phyloP scores from a whole-genome alignment of 2,329 filamentous ascomycete species.

The Orbilia ellipsospora region DNA sequence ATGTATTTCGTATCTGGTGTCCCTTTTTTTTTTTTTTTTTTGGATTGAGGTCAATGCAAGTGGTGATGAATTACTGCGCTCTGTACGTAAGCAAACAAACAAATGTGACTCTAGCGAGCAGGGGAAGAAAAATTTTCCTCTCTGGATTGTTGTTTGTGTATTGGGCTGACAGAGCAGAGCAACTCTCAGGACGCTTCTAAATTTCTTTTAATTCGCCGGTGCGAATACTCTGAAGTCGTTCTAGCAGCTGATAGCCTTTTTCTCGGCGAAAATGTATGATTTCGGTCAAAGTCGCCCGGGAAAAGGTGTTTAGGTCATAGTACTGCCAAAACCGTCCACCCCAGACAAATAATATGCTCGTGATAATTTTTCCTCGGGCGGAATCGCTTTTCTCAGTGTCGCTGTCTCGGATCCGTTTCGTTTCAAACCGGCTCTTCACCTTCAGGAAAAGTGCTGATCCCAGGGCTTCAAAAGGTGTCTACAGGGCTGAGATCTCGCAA shows the following conservation, averaged over 20 bases:
- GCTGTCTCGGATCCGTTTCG: slow-evolving; percentile 24
- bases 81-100: slow-evolving; percentile 31
- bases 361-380: slow-evolving; percentile 50
- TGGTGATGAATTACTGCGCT: slow-evolving; percentile 14
- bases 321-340: slow-evolving; percentile 23
- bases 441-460: slow-evolving; percentile 1
- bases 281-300: slow-evolving; percentile 23
- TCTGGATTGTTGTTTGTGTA: not conserved
- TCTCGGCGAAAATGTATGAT: slow-evolving; percentile 48
- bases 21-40: slow-evolving; percentile 17
- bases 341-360: slow-evolving; percentile 28
- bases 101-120: slow-evolving; percentile 6
- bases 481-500: slow-evolving; percentile 53
- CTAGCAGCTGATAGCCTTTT: slow-evolving; percentile 2
- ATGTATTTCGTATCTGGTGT: slow-evolving; percentile 24
- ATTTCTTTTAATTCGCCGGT: slow-evolving; percentile 31
- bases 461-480: slow-evolving; percentile 11
- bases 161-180: not conserved
- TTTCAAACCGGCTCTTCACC: slow-evolving; percentile 10
- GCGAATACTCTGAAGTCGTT: slow-evolving; percentile 41
- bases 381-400: slow-evolving; percentile 17
- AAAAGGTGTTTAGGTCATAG: slow-evolving; percentile 18
- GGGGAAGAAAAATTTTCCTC: slow-evolving; percentile 9
- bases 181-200: slow-evolving; percentile 1
- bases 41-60: slow-evolving; percentile 37